Evolutionary conservation across 2,329 filamentous ascomycete species (phyloP).

Genomic region (Claviceps arundinis): DNA sequence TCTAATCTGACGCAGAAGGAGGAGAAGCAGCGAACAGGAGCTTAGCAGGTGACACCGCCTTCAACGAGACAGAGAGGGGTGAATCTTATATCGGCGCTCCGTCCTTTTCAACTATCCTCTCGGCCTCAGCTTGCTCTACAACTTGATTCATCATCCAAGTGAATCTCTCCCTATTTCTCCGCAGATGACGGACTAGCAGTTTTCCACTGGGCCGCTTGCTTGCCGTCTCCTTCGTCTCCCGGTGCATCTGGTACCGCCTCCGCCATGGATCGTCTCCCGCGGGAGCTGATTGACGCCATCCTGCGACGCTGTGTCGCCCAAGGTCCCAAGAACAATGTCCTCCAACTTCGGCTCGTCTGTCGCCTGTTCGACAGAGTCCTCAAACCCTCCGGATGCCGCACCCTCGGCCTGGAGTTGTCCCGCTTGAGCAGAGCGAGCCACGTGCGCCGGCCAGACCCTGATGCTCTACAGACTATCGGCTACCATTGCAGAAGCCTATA

Average conservation of each 20-base stretch:
- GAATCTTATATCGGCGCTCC: too few species aligned
- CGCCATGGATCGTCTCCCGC: constrained; percentile 32
- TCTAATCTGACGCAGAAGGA: too few species aligned
- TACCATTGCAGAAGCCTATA: constrained; percentile 35
- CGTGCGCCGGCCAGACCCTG: constrained; percentile 20
- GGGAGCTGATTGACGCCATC: constrained; percentile 34
- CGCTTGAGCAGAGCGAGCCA: constrained; percentile 27
- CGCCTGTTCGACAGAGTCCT: constrained; percentile 33
- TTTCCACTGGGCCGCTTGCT: background rate
- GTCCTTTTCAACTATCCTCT: too few species aligned
- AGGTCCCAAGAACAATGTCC: constrained; percentile 30
- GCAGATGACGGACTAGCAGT: background rate
- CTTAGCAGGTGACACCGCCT: too few species aligned
- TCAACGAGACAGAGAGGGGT: too few species aligned
- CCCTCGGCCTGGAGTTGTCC: constrained; percentile 36
- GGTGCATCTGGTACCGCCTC: background rate
- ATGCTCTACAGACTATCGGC: constrained; percentile 31
- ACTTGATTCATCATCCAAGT: too few species aligned
- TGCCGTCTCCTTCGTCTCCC: background rate
- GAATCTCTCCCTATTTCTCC: background rate
- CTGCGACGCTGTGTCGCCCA: constrained; percentile 28
- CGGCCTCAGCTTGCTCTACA: too few species aligned
- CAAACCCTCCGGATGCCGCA: constrained; percentile 31
- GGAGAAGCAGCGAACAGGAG: too few species aligned
- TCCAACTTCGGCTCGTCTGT: constrained; percentile 35